These are phyloP conservation scores for Mycena venus DNA, from an alignment of 768 basidiomycete species.

Conservation along the genomic window DNA sequence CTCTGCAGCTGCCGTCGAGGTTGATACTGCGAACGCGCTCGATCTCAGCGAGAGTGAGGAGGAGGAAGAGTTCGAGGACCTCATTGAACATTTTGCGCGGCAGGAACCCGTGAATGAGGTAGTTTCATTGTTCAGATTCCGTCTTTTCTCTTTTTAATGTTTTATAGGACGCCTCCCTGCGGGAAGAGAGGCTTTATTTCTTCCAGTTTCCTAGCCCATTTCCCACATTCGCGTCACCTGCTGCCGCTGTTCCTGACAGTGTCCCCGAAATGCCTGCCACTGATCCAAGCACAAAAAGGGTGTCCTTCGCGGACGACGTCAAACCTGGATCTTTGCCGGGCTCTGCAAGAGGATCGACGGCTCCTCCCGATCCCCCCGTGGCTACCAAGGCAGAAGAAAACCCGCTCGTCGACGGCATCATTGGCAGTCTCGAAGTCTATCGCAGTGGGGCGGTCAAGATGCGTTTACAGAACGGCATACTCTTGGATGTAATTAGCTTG, in stretches of 20 bases:
- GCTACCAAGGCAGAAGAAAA: constrained; percentile 44
- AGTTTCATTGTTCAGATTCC: constrained; percentile 24
- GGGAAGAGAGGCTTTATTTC: constrained; percentile 82
- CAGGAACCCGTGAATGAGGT: constrained; percentile 58
- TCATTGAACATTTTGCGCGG: constrained; percentile 76
- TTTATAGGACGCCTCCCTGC: constrained; percentile 60
- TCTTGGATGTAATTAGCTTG: constrained; percentile 77
- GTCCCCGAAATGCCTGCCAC: constrained; percentile 48
- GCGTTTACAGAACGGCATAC: constrained; percentile 82
- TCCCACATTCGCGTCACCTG: constrained; percentile 70
- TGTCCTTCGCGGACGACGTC: constrained; percentile 75
- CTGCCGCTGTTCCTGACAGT: constrained; percentile 44
- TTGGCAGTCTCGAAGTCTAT: constrained; percentile 90
- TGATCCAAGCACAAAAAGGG: constrained; percentile 59
- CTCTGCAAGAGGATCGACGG: constrained; percentile 39
- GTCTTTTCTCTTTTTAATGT: constrained; percentile 1
- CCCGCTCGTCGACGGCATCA: constrained; percentile 76
- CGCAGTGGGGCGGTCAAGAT: constrained; percentile 90
- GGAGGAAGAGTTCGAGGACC: constrained; percentile 84
- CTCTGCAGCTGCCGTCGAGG: constrained; percentile 43
- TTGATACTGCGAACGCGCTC: constrained; percentile 70
- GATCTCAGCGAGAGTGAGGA: constrained; percentile 83
- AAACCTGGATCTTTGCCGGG: constrained; percentile 59
- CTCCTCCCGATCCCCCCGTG: constrained; percentile 39
- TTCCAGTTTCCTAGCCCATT: constrained; percentile 94